Conservation (phyloP, 345 rosid genomes). For the Gossypium rotundifolium region DNA sequence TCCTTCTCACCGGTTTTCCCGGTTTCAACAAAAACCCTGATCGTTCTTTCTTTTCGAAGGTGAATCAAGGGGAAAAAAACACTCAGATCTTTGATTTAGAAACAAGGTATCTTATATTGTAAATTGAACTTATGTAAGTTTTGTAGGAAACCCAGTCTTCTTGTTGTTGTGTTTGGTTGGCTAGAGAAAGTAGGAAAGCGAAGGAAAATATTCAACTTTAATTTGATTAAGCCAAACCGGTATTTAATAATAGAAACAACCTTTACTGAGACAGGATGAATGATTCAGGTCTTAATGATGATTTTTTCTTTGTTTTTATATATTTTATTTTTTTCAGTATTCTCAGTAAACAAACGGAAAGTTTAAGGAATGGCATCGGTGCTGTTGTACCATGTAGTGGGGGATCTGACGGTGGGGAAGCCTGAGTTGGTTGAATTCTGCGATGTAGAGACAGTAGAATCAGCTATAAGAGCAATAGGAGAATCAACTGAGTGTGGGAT, state of each 20-base stretch:
- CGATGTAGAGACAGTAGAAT: constrained; percentile 81
- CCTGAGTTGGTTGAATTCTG: constrained; percentile 82
- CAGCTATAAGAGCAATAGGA: constrained; percentile 77
- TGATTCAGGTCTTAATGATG: not conserved
- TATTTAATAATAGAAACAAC: not conserved
- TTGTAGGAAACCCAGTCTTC: not conserved
- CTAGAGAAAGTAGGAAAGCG: not conserved
- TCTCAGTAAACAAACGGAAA: not conserved
- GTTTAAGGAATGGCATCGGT: constrained; percentile 65
- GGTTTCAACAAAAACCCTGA: not conserved
- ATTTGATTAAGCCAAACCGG: not conserved
- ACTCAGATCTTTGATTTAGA: not conserved
- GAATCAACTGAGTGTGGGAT: constrained; percentile 90
- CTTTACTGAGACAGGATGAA: not conserved
- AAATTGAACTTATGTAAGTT: not conserved
- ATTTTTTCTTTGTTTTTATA: not conserved
- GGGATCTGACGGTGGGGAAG: constrained; percentile 98
- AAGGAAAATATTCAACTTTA: not conserved
- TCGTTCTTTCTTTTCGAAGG: not conserved
- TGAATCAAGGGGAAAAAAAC: not conserved
- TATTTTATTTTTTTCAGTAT: not conserved
- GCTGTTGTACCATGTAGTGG: constrained; percentile 85
- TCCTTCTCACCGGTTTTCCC: constrained; percentile 19
- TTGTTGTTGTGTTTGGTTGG: not conserved
- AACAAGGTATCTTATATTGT: not conserved